phyloP scores from a whole-genome alignment of 2,329 filamentous ascomycete species.

The Teratosphaeriaceae sp. region DNA sequence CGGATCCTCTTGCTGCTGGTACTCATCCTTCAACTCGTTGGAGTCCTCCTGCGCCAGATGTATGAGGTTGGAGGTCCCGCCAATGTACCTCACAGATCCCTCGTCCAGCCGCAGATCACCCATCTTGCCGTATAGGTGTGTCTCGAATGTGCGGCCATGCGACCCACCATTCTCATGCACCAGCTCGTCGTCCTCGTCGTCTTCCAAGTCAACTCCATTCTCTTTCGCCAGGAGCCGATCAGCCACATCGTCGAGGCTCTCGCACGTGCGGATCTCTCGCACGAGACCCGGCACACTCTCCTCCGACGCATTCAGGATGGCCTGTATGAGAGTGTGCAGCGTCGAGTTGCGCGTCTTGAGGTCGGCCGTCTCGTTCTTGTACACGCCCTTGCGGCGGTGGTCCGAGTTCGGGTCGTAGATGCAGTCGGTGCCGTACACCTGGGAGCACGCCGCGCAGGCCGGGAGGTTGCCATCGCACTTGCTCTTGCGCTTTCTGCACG shows the following conservation, averaged over 20 bases:
- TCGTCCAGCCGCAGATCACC: constrained; percentile 82
- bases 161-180: constrained; percentile 27
- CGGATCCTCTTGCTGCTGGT: constrained; percentile 56
- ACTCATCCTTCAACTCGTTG: constrained; percentile 34
- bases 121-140: constrained; percentile 85
- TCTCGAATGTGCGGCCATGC: constrained; percentile 52
- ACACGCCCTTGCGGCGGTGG: constrained; percentile 92
- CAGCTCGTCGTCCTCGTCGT: constrained; percentile 34
- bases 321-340: constrained; percentile 84
- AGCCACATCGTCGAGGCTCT: constrained; percentile 61
- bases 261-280: constrained; percentile 80
- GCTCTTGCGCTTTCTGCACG: constrained; percentile 28
- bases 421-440: constrained; percentile 85
- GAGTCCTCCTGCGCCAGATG: constrained; percentile 56
- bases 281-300: constrained; percentile 78
- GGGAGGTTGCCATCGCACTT: constrained; percentile 83
- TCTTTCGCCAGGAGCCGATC: constrained; percentile 51
- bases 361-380: constrained; percentile 86
- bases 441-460: constrained; percentile 90
- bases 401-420: constrained; percentile 96
- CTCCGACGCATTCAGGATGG: constrained; percentile 84
- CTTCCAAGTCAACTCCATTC: constrained; percentile 38
- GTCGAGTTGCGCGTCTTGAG: constrained; percentile 83
- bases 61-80: constrained; percentile 88
- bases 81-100: constrained; percentile 82